Evolutionary conservation across 1,284 basidiomycete genomes (phyloP).

Genomic region (Cryptococcus sp.): DNA sequence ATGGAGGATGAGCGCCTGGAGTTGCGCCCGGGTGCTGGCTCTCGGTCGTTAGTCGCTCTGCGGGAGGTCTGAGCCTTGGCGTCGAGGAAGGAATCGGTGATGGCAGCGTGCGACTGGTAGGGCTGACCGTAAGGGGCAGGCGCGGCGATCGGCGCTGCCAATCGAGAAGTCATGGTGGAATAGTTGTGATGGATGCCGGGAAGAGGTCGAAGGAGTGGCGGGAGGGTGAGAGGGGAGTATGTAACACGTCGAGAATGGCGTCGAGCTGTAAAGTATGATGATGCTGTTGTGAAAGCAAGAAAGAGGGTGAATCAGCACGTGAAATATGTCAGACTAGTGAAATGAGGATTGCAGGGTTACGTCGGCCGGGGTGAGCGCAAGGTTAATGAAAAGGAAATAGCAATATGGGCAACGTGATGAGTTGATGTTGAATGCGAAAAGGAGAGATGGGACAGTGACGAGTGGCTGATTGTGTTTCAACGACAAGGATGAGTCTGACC

Average conservation of each 20-base stretch:
- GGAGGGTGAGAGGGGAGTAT: not conserved
- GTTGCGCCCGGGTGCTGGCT: not conserved
- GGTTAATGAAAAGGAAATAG: too few relatives aligned
- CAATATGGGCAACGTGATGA: too few relatives aligned
- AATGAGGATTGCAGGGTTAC: too few relatives aligned
- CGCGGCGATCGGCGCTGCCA: not conserved
- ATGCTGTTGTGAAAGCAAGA: not conserved
- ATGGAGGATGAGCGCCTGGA: slow-evolving; percentile 1
- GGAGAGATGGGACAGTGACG: too few relatives aligned
- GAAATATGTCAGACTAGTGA: not conserved
- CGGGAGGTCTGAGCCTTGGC: slow-evolving; percentile 14
- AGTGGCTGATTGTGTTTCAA: too few relatives aligned
- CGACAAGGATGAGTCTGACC: too few relatives aligned
- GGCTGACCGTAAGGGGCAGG: not conserved
- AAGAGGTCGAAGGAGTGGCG: not conserved
- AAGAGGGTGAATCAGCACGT: not conserved
- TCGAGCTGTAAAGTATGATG: not conserved
- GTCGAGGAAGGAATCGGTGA: slow-evolving; percentile 12
- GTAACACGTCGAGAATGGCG: not conserved
- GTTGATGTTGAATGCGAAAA: too few relatives aligned
- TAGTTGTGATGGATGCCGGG: not conserved
- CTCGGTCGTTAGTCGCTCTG: not conserved
- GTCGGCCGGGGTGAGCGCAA: too few relatives aligned
- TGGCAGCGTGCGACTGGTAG: not conserved
- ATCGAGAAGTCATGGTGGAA: not conserved